Conservation (phyloP, 129 eudicot species). For the Arctium lappa region DNA sequence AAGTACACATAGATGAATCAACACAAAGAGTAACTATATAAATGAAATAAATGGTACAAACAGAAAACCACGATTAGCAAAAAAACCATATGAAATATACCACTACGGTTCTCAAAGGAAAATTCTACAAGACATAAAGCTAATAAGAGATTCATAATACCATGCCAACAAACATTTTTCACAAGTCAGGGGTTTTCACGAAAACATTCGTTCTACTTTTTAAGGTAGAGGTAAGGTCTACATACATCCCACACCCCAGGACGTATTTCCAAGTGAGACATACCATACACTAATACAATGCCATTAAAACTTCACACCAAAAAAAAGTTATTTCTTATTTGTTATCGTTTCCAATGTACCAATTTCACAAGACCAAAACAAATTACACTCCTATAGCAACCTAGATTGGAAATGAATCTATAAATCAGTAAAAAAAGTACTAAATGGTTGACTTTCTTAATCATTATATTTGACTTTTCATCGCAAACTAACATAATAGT, state of each 20-base stretch:
- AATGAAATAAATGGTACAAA: too few relatives aligned
- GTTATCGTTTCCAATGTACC: background rate
- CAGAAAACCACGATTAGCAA: background rate
- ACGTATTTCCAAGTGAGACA: too few relatives aligned
- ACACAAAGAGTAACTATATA: too few relatives aligned
- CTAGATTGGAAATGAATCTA: background rate
- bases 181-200: too few relatives aligned
- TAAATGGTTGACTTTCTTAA: background rate
- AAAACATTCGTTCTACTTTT: too few relatives aligned
- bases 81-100: background rate
- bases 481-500: slow-evolving; percentile 2
- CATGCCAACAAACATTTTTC: background rate
- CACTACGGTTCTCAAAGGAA: background rate
- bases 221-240: too few relatives aligned
- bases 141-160: background rate
- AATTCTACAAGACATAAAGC: slow-evolving; percentile 6
- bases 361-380: background rate
- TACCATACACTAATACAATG: background rate
- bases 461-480: background rate
- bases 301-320: background rate
- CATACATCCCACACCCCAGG: too few relatives aligned
- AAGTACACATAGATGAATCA: too few relatives aligned
- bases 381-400: background rate
- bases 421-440: background rate
- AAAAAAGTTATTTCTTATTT: background rate